A percentile compares a stretch with the other conserved stretches of the same genome.
Evolutionary conservation across 176 grass and related monocot genomes (phyloP).

Genomic region (Urochloa ruziziensis): DNA sequence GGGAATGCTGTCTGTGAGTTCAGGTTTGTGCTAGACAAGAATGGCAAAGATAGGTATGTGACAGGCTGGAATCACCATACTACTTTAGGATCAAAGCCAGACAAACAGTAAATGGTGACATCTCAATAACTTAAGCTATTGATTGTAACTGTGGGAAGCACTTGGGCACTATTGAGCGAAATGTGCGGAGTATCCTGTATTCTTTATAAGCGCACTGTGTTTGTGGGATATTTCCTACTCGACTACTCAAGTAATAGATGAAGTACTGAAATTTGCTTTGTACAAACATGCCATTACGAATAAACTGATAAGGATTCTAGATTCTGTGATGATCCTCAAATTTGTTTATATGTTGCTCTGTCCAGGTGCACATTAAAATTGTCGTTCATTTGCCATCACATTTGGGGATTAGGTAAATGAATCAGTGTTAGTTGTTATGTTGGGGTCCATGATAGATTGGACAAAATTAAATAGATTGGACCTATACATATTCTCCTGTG

Average conservation of each 20-base stretch:
- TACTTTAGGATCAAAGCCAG: neutral
- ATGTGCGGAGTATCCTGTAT: neutral
- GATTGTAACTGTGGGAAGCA: neutral
- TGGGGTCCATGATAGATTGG: conserved; percentile 37
- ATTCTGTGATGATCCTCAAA: neutral
- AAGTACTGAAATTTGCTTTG: neutral
- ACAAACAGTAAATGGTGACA: neutral
- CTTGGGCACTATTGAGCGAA: neutral
- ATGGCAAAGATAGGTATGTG: neutral
- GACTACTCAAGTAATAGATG: neutral
- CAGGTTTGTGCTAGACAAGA: neutral
- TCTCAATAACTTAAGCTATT: neutral
- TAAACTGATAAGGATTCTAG: neutral
- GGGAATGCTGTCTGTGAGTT: neutral
- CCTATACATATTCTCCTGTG: neutral
- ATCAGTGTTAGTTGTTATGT: conserved; percentile 33
- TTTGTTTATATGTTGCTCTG: conserved; percentile 16
- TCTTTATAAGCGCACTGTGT: neutral
- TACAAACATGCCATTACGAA: neutral
- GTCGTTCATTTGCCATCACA: neutral
- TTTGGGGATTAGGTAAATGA: conserved; percentile 46
- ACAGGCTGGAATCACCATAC: neutral
- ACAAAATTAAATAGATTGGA: conserved; percentile 21
- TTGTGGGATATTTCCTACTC: neutral
- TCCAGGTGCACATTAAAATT: conserved; percentile 11